phyloP scores from a whole-genome alignment of 2,329 filamentous ascomycete genomes.

The Tolypocladium inflatum region DNA sequence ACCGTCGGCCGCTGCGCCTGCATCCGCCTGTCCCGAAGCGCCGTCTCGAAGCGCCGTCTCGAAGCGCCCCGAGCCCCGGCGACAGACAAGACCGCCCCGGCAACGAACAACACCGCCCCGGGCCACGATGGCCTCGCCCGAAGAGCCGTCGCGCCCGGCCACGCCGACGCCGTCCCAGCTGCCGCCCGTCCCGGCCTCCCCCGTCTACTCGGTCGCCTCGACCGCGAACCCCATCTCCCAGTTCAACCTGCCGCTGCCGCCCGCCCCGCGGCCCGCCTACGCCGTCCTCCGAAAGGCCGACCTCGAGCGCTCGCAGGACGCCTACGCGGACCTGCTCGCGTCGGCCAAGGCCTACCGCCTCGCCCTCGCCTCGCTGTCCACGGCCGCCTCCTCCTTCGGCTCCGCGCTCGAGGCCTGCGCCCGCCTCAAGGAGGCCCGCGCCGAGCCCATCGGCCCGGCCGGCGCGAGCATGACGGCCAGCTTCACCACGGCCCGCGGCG shows the following conservation, averaged over 20 bases:
- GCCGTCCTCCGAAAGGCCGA: conserved; percentile 54
- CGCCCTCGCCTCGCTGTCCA: conserved; percentile 51
- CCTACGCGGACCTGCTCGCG: conserved; percentile 52
- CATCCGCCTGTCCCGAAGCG: neutral
- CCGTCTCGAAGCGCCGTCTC: neutral
- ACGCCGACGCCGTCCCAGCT: conserved; percentile 47
- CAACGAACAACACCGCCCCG: neutral
- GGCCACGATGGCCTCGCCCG: conserved; percentile 21
- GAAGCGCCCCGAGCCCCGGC: neutral
- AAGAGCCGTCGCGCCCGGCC: conserved; percentile 22
- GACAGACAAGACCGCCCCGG: neutral
- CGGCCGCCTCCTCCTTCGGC: conserved; percentile 53
- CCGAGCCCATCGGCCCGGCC: conserved; percentile 40
- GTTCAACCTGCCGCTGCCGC: conserved; percentile 51
- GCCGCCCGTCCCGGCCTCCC: conserved; percentile 52
- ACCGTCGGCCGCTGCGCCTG: neutral
- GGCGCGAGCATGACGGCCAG: conserved; percentile 32
- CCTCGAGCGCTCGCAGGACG: conserved; percentile 51
- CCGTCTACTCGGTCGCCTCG: conserved; percentile 54
- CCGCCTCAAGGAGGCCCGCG: conserved; percentile 57
- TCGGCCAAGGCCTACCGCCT: conserved; percentile 55
- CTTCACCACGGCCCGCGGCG: conserved; percentile 33
- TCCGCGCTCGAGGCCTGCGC: conserved; percentile 57
- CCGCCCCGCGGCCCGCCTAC: conserved; percentile 46
- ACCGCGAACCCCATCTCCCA: conserved; percentile 50